Evolutionary conservation across 2,329 filamentous ascomycete genomes (phyloP), one percentile per base, ranked within the genome.

Genomic region (Plectosphaerella cucumerina): DNA sequence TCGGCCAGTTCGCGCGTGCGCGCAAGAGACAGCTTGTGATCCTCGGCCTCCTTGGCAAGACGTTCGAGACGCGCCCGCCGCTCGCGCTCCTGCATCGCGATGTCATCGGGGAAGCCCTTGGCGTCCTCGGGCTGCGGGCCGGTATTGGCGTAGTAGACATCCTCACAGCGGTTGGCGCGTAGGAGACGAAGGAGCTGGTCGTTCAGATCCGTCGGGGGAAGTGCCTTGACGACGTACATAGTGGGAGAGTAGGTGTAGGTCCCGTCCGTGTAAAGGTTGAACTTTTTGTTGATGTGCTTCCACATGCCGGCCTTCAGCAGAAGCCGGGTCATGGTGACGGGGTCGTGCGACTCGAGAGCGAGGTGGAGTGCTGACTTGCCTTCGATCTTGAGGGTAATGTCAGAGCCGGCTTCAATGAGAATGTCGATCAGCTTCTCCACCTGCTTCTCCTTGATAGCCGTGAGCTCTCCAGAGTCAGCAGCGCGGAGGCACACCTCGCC

Each of bases 271-370:
- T 75, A 82, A 53, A 75, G 68, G 56, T 84, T 82, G 59, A 75
- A 81, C 0, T 78, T 69, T 53, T 81, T 76, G 65, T 87, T 87
- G 59, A 87, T 68, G 31, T 78, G 69, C 60, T 83, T 82, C 82
- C 84, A 87, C 67, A 86, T 75, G 42, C 79, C 82, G 1, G 78
- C 80, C 58, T 84, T 83, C 8, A 88, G 70, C 1, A 87, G 73
- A 0, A 78, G 74, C 41, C 76, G 76, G 0, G 80, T 80, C 6
- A 81, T 80, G 1, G 73, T 67, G 3, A 85, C 53, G 0, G 84
- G 73, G 41, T 83, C 77, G 8, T 67, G 57, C 0, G 80, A 76
- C 50, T 85, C 79, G 21, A 87, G 73, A 5, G 83, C 83, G 2
- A 86, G 74, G 12, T 84, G 68, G 10, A 87, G 66, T 8, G 80